phyloP scores from a whole-genome alignment of 106 monocot genomes.

The Dendrobium chrysotoxum region DNA sequence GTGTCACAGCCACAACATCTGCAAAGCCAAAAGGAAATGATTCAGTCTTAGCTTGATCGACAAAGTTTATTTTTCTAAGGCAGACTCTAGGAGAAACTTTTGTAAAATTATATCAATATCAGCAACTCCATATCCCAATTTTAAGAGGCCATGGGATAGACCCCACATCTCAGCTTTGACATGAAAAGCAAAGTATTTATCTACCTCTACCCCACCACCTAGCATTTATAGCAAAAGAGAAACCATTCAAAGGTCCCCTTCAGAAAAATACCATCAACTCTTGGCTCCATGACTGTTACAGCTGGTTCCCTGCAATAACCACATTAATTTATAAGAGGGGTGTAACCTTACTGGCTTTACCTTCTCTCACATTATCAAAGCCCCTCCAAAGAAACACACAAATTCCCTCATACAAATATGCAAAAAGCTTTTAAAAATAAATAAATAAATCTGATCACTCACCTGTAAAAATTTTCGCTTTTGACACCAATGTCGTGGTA shows the following conservation, averaged over 20 bases:
- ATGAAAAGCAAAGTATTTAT: conserved; percentile 23
- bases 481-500: conserved; percentile 98
- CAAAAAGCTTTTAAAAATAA: conserved; percentile 5
- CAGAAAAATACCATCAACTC: conserved; percentile 58
- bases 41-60: conserved; percentile 29
- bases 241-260: conserved; percentile 31
- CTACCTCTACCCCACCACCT: conserved; percentile 35
- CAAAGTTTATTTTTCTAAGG: conserved; percentile 7
- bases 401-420: conserved; percentile 13
- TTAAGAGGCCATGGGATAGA: conserved; percentile 15
- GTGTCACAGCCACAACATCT: conserved; percentile 50
- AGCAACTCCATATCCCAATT: neutral
- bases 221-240: conserved; percentile 26
- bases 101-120: conserved; percentile 1
- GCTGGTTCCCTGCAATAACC: conserved; percentile 89
- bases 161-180: conserved; percentile 24
- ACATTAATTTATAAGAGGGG: conserved; percentile 95
- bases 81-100: conserved; percentile 4
- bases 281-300: conserved; percentile 68
- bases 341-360: conserved; percentile 48
- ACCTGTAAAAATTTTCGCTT: conserved; percentile 98
- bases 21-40: conserved; percentile 40
- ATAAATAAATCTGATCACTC: conserved; percentile 17
- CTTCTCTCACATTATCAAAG: conserved; percentile 44
- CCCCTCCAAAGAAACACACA: conserved; percentile 21